Percentiles rank a stretch among this genome's conserved stretches.
These are phyloP conservation scores for Nepenthes gracilis DNA, from an alignment of 148 eudicot species.

Conservation along the genomic window DNA sequence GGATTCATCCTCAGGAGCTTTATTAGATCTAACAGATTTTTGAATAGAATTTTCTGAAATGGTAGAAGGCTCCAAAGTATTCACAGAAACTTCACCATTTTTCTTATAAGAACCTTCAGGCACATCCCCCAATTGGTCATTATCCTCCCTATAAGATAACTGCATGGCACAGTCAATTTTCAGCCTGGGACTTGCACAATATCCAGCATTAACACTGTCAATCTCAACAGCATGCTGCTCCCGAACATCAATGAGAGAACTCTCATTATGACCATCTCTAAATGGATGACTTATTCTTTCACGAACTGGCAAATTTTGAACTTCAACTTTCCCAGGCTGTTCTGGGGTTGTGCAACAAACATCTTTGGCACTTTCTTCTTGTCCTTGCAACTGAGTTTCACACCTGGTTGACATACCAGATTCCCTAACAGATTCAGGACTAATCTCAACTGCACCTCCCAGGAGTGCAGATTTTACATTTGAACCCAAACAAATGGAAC, in stretches of 20 bases:
- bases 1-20: not conserved
- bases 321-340: not conserved
- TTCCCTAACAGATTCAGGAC: not conserved
- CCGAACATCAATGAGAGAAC: not conserved
- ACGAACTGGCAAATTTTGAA: not conserved
- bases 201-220: not conserved
- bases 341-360: not conserved
- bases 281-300: not conserved
- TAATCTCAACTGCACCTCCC: not conserved
- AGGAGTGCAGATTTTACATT: not conserved
- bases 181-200: not conserved
- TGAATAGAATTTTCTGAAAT: not conserved
- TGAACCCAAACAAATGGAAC: not conserved
- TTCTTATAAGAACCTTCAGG: constrained; percentile 1
- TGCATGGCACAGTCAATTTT: not conserved
- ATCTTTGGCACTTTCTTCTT: not conserved
- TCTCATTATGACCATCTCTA: not conserved
- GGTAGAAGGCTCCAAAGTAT: not conserved
- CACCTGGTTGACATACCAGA: not conserved
- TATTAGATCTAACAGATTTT: not conserved
- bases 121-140: not conserved
- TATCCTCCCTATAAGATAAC: not conserved
- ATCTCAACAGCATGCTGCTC: not conserved
- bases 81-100: not conserved
- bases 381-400: not conserved